Conservation (phyloP, 371 early-diverging fungal species). For the Rhizopus arrhizus region DNA sequence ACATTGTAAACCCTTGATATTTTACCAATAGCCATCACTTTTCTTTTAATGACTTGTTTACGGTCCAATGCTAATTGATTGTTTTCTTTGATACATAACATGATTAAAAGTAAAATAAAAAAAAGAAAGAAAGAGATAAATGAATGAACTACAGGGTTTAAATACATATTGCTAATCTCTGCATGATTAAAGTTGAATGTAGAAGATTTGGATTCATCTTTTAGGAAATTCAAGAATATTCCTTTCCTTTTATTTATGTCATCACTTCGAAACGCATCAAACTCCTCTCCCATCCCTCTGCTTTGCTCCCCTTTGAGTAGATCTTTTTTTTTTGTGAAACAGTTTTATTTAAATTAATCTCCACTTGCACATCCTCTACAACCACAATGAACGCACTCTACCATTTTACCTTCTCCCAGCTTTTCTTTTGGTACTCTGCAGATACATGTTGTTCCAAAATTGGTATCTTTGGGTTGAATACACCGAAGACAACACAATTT, state of each 20-base stretch:
- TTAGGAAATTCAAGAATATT: slow-evolving; percentile 1
- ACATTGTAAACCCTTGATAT: slow-evolving; percentile 40
- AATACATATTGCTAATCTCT: background rate
- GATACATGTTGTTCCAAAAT: slow-evolving; percentile 96
- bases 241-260: slow-evolving; percentile 9
- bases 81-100: slow-evolving; percentile 8
- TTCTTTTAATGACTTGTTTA: slow-evolving; percentile 44
- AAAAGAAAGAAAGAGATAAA: background rate
- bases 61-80: slow-evolving; percentile 22
- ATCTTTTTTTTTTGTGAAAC: slow-evolving; percentile 7
- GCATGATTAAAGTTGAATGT: background rate
- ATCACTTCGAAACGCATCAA: background rate
- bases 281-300: slow-evolving; percentile 3
- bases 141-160: background rate
- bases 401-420: slow-evolving; percentile 83
- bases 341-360: slow-evolving; percentile 34
- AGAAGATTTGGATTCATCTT: background rate
- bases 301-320: slow-evolving; percentile 2
- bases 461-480: slow-evolving; percentile 96
- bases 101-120: slow-evolving; percentile 2
- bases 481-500: slow-evolving; percentile 97
- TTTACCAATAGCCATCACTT: slow-evolving; percentile 47
- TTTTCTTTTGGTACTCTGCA: slow-evolving; percentile 96
- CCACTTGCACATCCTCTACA: slow-evolving; percentile 77
- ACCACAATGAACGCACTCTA: slow-evolving; percentile 96